Evolutionary conservation across 2,329 filamentous ascomycete genomes (phyloP).

Genomic region (Alternaria metachromatica): DNA sequence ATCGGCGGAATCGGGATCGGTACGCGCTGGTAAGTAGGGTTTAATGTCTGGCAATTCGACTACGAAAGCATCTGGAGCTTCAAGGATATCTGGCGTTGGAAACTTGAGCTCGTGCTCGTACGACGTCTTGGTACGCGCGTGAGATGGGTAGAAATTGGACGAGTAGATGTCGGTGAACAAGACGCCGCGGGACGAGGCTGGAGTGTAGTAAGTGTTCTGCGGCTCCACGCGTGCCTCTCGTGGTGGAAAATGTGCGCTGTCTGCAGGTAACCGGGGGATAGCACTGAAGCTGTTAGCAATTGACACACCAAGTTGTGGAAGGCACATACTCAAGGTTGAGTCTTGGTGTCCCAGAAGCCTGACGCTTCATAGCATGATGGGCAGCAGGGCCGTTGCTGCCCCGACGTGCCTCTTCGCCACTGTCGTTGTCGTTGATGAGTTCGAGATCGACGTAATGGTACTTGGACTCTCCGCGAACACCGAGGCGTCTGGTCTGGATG

Average conservation of each 20-base stretch:
- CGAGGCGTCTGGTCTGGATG: slow-evolving; percentile 88
- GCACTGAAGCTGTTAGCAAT: slow-evolving; percentile 37
- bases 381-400: slow-evolving; percentile 28
- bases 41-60: slow-evolving; percentile 87
- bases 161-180: slow-evolving; percentile 57
- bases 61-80: slow-evolving; percentile 69
- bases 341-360: slow-evolving; percentile 40
- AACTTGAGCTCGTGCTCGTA: slow-evolving; percentile 71
- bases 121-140: slow-evolving; percentile 54
- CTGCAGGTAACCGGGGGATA: slow-evolving; percentile 55
- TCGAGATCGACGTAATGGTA: slow-evolving; percentile 81
- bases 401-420: slow-evolving; percentile 32
- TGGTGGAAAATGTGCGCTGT: slow-evolving; percentile 56
- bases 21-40: slow-evolving; percentile 78
- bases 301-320: background rate
- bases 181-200: slow-evolving; percentile 52
- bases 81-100: slow-evolving; percentile 62
- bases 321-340: slow-evolving; percentile 45
- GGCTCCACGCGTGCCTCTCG: slow-evolving; percentile 37
- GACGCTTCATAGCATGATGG: slow-evolving; percentile 38
- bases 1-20: slow-evolving; percentile 85
- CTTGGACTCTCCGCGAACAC: slow-evolving; percentile 95
- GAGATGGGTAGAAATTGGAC: slow-evolving; percentile 48
- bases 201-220: slow-evolving; percentile 39
- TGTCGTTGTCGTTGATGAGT: slow-evolving; percentile 54